Evolutionary conservation across 2,329 filamentous ascomycete genomes (phyloP), one percentile per base, ranked within the genome.

Genomic region (Hypocreales sp.): DNA sequence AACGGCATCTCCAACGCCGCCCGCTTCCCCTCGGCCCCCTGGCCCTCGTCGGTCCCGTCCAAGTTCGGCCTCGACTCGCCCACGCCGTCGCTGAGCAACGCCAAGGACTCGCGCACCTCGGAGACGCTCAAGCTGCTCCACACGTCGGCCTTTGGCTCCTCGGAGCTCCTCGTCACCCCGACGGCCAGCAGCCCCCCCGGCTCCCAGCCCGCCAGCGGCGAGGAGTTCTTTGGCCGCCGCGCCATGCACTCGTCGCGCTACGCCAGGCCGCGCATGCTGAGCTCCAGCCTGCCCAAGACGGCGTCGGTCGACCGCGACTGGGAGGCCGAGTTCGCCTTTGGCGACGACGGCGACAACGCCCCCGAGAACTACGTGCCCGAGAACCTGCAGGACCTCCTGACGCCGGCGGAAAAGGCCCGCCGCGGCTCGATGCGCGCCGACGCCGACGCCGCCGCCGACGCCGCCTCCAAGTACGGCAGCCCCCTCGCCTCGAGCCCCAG

Each of bases 1-100:
- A 90, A 94, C 45, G 87, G 86, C 26, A 81, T 94, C 28, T 94
- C 86, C 8, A 81, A 87, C 48, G 84, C 83, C 35, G 86, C 87
- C 12, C 73, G 83, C 33, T 84, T 86, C 48, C 62, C 62, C 12
- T 59, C 55, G 18, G 90, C 81, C 0, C 83, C 86, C 0, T 84
- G 92, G 52, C 86, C 87, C 7, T 82, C 86, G 0, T 95, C 87
- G 0, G 80, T 95, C 8, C 90, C 90, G 8, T 81, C 83, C 27
- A 82, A 87, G 41, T 94, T 95, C 42, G 81, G 81, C 10, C 61
- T 94, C 38, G 86, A 93, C 28, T 84, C 79, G 7, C 84, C 84
- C 5, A 79, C 83, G 3, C 71, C 77, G 2, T 84, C 82, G 1
- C 64, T 83, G 22, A 67, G 61, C 44, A 63, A 61, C 17, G 73